A percentile compares a stretch with the other conserved stretches of the same genome.
These are phyloP conservation scores for Candida gigantensis DNA, from an alignment of 1,139 yeast genomes.

Conservation along the genomic window DNA sequence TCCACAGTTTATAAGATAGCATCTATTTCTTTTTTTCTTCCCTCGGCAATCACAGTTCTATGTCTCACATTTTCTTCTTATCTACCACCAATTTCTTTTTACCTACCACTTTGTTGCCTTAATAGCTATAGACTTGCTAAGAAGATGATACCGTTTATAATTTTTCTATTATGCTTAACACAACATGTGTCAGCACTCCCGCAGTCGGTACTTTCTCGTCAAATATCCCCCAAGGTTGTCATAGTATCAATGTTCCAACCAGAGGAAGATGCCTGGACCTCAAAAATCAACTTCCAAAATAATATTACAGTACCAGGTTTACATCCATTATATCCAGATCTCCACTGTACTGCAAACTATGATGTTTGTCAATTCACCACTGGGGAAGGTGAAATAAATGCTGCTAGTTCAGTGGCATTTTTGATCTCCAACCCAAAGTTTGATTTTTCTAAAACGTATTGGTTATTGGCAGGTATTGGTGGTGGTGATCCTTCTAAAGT, in stretches of 20 bases:
- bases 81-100: too few relatives aligned
- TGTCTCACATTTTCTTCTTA: too few relatives aligned
- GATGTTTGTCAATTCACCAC: conserved; percentile 62
- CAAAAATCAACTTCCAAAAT: conserved; percentile 46
- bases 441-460: conserved; percentile 60
- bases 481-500: conserved; percentile 58
- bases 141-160: neutral
- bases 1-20: too few relatives aligned
- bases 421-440: conserved; percentile 54
- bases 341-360: conserved; percentile 56
- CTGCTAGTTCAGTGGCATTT: conserved; percentile 61
- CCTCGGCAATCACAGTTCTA: too few relatives aligned
- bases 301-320: conserved; percentile 64
- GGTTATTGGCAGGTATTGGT: conserved; percentile 66
- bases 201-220: neutral
- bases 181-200: neutral
- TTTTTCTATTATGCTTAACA: neutral
- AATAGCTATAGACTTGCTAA: too few relatives aligned
- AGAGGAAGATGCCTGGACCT: conserved; percentile 58
- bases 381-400: conserved; percentile 72
- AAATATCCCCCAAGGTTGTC: conserved; percentile 48
- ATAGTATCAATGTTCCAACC: conserved; percentile 57
- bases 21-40: too few relatives aligned
- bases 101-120: too few relatives aligned
- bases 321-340: conserved; percentile 56